phyloP scores from a whole-genome alignment of 306 rosid genomes.

The Mimosa pudica region DNA sequence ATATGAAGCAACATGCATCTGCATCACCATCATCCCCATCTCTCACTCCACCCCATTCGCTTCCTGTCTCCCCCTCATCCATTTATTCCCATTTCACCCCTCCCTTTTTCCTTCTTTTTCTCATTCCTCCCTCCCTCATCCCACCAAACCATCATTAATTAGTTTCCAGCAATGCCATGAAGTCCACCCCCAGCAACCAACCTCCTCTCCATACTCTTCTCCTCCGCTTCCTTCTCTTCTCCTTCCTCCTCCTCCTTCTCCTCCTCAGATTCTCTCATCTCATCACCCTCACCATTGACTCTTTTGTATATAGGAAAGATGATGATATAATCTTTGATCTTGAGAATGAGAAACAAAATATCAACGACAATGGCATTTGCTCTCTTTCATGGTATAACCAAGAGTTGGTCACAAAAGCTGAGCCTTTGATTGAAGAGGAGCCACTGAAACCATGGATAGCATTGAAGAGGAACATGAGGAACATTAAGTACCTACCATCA shows the following conservation, averaged over 20 bases:
- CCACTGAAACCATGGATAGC: conserved; percentile 96
- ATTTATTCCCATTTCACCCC: too few relatives aligned
- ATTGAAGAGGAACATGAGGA: conserved; percentile 75
- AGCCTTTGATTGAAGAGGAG: conserved; percentile 72
- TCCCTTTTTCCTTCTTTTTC: too few relatives aligned
- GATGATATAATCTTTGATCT: background rate
- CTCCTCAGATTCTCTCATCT: conserved; percentile 67
- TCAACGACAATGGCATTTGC: conserved; percentile 43
- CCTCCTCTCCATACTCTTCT: conserved; percentile 58
- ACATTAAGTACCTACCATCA: conserved; percentile 69
- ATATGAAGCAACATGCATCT: too few relatives aligned
- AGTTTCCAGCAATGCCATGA: conserved; percentile 48
- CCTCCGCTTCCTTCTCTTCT: conserved; percentile 57
- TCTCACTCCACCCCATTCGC: too few relatives aligned
- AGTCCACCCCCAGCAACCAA: conserved; percentile 52
- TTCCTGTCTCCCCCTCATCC: too few relatives aligned
- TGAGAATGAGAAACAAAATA: background rate
- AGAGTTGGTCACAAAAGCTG: conserved; percentile 68
- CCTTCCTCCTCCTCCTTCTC: conserved; percentile 57
- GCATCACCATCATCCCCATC: too few relatives aligned
- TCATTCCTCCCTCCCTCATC: too few relatives aligned
- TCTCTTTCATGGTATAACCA: conserved; percentile 59
- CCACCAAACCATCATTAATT: too few relatives aligned
- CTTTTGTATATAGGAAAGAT: conserved; percentile 55
- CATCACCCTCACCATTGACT: conserved; percentile 77